These are phyloP conservation scores for Fusarium nematophilum DNA, from an alignment of 2,329 filamentous ascomycete genomes.

Conservation along the genomic window DNA sequence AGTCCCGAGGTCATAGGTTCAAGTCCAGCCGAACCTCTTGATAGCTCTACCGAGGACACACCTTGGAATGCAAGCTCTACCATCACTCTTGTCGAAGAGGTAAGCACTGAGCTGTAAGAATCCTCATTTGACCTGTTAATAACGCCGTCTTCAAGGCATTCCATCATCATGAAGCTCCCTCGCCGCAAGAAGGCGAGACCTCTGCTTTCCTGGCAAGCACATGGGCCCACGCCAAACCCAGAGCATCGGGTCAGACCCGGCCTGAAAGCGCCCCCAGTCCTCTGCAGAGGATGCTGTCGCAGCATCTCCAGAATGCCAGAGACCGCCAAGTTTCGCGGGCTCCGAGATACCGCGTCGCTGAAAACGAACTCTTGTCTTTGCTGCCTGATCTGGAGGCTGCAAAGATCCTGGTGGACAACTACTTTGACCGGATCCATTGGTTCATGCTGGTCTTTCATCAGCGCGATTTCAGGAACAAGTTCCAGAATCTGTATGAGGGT, in stretches of 20 bases:
- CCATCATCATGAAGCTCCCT: conserved; percentile 25
- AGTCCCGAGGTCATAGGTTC: background rate
- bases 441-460: conserved; percentile 53
- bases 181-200: conserved; percentile 28
- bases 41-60: background rate
- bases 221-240: conserved; percentile 7
- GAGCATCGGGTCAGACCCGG: background rate
- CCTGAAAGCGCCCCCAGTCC: background rate
- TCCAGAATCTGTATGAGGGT: conserved; percentile 17
- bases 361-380: conserved; percentile 18
- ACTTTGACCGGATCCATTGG: conserved; percentile 54
- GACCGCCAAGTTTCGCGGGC: background rate
- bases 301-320: background rate
- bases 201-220: conserved; percentile 17
- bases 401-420: conserved; percentile 47
- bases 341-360: background rate
- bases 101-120: background rate
- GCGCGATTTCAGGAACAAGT: conserved; percentile 41
- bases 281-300: background rate
- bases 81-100: conserved; percentile 18
- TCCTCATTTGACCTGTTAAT: background rate
- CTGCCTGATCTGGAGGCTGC: conserved; percentile 41
- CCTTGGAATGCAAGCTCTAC: conserved; percentile 24
- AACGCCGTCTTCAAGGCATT: conserved; percentile 21
- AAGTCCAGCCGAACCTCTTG: background rate